These are phyloP conservation scores for Ceratocystiopsis minuta DNA, from an alignment of 2,329 filamentous ascomycete genomes.

Conservation along the genomic window DNA sequence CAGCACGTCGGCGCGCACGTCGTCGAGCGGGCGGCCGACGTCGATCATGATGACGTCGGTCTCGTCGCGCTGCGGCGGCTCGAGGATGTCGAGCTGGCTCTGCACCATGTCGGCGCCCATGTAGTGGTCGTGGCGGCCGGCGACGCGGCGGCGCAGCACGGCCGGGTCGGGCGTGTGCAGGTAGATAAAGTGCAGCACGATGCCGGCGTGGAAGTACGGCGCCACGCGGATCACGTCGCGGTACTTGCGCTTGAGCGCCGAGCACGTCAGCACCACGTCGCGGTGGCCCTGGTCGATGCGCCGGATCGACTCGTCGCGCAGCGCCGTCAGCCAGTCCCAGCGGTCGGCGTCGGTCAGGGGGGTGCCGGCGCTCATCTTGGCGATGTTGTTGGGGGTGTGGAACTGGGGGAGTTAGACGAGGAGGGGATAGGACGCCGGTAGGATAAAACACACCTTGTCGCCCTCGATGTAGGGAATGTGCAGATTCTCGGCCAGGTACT, in stretches of 20 bases:
- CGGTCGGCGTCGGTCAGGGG: constrained; percentile 84
- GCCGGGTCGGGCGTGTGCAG: constrained; percentile 60
- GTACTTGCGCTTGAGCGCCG: constrained; percentile 91
- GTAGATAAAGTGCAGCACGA: constrained; percentile 86
- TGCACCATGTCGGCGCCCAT: constrained; percentile 94
- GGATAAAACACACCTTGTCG: constrained; percentile 40
- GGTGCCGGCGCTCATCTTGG: constrained; percentile 75
- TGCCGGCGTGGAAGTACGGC: constrained; percentile 52
- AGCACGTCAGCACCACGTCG: constrained; percentile 90
- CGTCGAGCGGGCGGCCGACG: constrained; percentile 38
- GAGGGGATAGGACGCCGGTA: constrained; percentile 1
- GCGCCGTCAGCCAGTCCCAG: constrained; percentile 85
- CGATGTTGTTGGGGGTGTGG: constrained; percentile 60
- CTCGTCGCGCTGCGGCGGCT: constrained; percentile 57
- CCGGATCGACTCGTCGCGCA: constrained; percentile 49
- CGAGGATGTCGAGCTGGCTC: constrained; percentile 78
- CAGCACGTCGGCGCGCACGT: constrained; percentile 44
- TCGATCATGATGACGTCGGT: constrained; percentile 56
- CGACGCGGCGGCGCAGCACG: constrained; percentile 58
- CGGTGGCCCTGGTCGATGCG: constrained; percentile 37
- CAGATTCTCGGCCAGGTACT: constrained; percentile 43
- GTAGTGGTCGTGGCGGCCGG: constrained; percentile 63
- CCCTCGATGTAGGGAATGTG: constrained; percentile 58
- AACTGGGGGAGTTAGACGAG: constrained; percentile 29
- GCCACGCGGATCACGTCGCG: constrained; percentile 77